These are phyloP conservation scores for Yamadazyma buinensis DNA, from an alignment of 1,139 yeast species.

Conservation along the genomic window DNA sequence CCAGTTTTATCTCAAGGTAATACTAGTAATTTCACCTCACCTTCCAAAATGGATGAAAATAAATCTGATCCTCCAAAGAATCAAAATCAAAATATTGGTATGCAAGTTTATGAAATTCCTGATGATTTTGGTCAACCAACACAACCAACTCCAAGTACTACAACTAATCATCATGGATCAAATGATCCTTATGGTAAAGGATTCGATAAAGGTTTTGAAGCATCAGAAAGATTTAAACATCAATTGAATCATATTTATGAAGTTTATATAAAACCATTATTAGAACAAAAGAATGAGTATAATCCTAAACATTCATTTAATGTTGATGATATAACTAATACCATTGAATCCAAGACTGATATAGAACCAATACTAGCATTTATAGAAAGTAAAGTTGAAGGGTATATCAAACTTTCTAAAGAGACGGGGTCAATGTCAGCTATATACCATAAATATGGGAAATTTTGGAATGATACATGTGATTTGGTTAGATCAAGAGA, in stretches of 20 bases:
- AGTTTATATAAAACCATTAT: slow-evolving; percentile 12
- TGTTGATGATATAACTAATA: slow-evolving; percentile 34
- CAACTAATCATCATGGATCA: background rate
- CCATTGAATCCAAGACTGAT: slow-evolving; percentile 30
- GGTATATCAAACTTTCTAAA: slow-evolving; percentile 23
- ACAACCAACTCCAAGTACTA: background rate
- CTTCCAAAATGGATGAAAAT: too few relatives aligned
- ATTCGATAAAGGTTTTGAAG: slow-evolving; percentile 29
- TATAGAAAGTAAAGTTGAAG: slow-evolving; percentile 27
- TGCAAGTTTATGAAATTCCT: slow-evolving; percentile 5
- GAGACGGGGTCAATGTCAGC: slow-evolving; percentile 27
- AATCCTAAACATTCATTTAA: background rate
- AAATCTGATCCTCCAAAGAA: background rate
- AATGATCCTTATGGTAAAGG: slow-evolving; percentile 32
- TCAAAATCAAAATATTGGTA: background rate
- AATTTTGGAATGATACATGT: slow-evolving; percentile 38
- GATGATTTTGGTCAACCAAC: background rate
- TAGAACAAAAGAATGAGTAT: slow-evolving; percentile 7
- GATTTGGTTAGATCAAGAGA: slow-evolving; percentile 28
- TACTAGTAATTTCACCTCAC: background rate
- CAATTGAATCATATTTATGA: slow-evolving; percentile 16
- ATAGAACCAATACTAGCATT: slow-evolving; percentile 30
- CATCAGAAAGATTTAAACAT: slow-evolving; percentile 23
- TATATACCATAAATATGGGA: slow-evolving; percentile 24
- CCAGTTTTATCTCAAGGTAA: background rate